Evolutionary conservation across 73 alveolate species (phyloP), one percentile per base, ranked within the genome.

Genomic region (Breviolum minutum): DNA sequence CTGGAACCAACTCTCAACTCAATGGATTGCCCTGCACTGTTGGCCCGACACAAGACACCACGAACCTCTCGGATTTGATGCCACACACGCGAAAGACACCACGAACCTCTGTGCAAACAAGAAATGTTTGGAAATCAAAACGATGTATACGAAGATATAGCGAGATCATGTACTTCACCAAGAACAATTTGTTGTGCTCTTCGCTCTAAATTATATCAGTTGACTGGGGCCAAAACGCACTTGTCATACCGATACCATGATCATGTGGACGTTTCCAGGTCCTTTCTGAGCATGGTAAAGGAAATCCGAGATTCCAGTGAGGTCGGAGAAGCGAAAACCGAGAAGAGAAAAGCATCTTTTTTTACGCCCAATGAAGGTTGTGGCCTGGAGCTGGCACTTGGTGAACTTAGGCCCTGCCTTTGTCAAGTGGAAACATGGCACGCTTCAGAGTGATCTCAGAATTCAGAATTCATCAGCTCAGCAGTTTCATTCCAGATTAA

Each of bases 381-480:
- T 24, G 30, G 61, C 92, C 92, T 83, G 12, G 92, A 83, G 60
- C 92, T 83, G 76, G 92, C 20, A 27, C 92, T 83, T 60, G 92
- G 92, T 61, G 92, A 24, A 68, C 63, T 77, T 24, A 26, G 86
- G 62, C 32, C 24, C 14, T 61, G 87, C 13, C 70, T 6, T 80
- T 7, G 32, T 12, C 71, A 40, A 14, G 54, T 12, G 12, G 66
- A 79, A 29, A 24, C 66, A 40, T 40, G 54, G 54, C 54, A 40
- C 54, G 54, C 54, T 40, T 40, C 54, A 3, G 54, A 40, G 54
- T 40, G 54, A 40, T 40, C 54, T 40, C 54, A 40, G 54, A 40
- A 40, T 40, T 40, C 54, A 40, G 54, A 40, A 40, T 40, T 40
- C 70, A 40, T 9, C 68, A 80, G 13, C 32, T 6, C 32, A 2